A percentile compares a stretch with the other conserved stretches of the same genome.
Evolutionary conservation across 129 eudicot genomes (phyloP).

Genomic region (Tagetes erecta): DNA sequence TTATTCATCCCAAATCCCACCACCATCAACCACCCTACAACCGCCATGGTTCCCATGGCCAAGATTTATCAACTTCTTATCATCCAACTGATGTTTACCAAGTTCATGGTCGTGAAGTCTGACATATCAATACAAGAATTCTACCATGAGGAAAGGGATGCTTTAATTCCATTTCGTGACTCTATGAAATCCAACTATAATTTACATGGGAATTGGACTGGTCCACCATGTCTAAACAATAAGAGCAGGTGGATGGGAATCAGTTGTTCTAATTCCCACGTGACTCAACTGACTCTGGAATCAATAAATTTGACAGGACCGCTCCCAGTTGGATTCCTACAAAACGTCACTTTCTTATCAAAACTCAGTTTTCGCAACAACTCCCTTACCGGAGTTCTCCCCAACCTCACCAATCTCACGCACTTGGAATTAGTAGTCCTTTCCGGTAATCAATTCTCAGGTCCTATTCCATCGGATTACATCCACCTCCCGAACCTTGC

Average conservation of each 20-base stretch:
- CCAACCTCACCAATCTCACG: slow-evolving; percentile 45
- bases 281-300: slow-evolving; percentile 51
- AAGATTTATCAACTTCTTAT: slow-evolving; percentile 3
- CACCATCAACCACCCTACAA: slow-evolving; percentile 2
- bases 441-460: slow-evolving; percentile 55
- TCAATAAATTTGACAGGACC: slow-evolving; percentile 47
- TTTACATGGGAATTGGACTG: slow-evolving; percentile 72
- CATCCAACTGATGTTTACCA: slow-evolving; percentile 5
- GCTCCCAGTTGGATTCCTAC: slow-evolving; percentile 45
- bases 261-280: slow-evolving; percentile 56
- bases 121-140: slow-evolving; percentile 17
- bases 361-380: slow-evolving; percentile 59
- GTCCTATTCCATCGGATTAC: slow-evolving; percentile 50
- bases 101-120: slow-evolving; percentile 21
- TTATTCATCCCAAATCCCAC: slow-evolving; percentile 6
- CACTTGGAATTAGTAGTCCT: slow-evolving; percentile 42
- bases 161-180: slow-evolving; percentile 59
- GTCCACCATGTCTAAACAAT: slow-evolving; percentile 62
- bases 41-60: slow-evolving; percentile 7
- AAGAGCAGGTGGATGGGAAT: slow-evolving; percentile 66
- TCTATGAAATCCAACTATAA: slow-evolving; percentile 39
- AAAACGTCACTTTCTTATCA: slow-evolving; percentile 51
- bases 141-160: slow-evolving; percentile 51
- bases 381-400: slow-evolving; percentile 55
- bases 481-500: slow-evolving; percentile 41